phyloP scores from a whole-genome alignment of 108 stramenopile genomes.

The Cyclotella atomus region DNA sequence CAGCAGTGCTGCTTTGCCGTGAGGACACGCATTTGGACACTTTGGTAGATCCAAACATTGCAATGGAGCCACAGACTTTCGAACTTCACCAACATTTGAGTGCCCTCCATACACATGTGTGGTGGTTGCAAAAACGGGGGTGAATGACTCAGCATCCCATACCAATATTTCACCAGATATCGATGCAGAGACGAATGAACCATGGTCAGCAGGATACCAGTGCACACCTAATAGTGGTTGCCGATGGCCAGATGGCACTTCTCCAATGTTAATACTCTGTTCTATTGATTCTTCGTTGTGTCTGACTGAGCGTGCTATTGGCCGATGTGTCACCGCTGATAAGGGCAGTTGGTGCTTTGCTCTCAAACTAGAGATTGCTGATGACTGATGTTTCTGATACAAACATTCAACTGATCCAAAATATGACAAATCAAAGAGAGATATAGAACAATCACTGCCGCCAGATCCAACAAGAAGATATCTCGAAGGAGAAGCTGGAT shows the following conservation, averaged over 20 bases:
- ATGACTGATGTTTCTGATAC: conserved; percentile 4
- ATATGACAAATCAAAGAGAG: conserved; percentile 69
- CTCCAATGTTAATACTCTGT: background rate
- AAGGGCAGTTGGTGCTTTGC: conserved; percentile 1
- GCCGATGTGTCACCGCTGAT: conserved; percentile 32
- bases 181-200: conserved; percentile 72
- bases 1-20: too few species aligned
- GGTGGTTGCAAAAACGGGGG: conserved; percentile 40
- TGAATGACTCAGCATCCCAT: conserved; percentile 73
- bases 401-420: conserved; percentile 57
- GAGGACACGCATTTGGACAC: too few species aligned
- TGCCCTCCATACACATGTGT: conserved; percentile 19
- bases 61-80: too few species aligned
- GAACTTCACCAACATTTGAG: too few species aligned
- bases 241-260: conserved; percentile 50
- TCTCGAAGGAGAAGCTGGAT: conserved; percentile 45
- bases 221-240: conserved; percentile 55
- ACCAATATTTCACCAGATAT: conserved; percentile 63
- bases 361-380: background rate
- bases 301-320: conserved; percentile 61
- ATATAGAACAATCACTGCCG: conserved; percentile 61
- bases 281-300: too few species aligned
- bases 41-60: conserved; percentile 46
- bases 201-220: conserved; percentile 81
- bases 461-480: conserved; percentile 73